Base-by-base conservation (phyloP, 1,139 yeast species). In the Protomyces lactucae-debilis region DNA sequence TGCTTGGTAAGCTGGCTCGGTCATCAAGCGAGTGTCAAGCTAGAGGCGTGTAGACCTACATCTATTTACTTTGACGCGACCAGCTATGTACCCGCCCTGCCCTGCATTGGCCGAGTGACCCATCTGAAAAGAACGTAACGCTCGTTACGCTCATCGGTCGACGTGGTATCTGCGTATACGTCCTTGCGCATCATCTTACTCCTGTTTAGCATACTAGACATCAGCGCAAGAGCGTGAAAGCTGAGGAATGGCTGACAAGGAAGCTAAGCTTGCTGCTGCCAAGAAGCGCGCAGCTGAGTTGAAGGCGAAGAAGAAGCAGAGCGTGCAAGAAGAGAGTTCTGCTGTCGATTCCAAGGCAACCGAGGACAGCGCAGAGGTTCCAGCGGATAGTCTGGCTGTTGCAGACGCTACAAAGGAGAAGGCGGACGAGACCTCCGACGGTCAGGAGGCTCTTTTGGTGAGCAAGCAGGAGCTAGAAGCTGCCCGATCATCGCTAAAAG, bases 211-310 rank as follows among this genome's bases (percentile, higher is more conserved):
- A 28, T 9, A 6, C 32, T 28, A 28, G 32, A 28, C 32, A 28
- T 28, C 32, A 28, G 32, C 32, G 32, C 32, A 4, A 2, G 32
- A 5, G 32, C 8, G 8, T 1, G 32, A 28, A 1, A 28, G 32
- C 32, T 28, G 1, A 1, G 32, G 1, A 28, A 28, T 23, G 14
- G 54, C 14, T 18, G 60, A 60, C n/a, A 60, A 60, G 55, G 59
- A 60, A 40, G 64, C 54, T 18, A 60, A 60, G 51, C 55, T 60
- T 6, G 64, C 64, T 8, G 64, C 64, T 9, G 64, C 64, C 9
- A 35, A 57, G 16, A 60, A 60, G 52, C 43, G 59, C 40, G 64
- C 59, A 18, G 59, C 45, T 32, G 59, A 52, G 1, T 35, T 60
- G 9, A 55, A 60, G 36, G 64, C 54, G 10, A 54, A 53, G 55